These are phyloP conservation scores for Leccinum longicurvipes DNA, from an alignment of 768 basidiomycete species.

Conservation along the genomic window DNA sequence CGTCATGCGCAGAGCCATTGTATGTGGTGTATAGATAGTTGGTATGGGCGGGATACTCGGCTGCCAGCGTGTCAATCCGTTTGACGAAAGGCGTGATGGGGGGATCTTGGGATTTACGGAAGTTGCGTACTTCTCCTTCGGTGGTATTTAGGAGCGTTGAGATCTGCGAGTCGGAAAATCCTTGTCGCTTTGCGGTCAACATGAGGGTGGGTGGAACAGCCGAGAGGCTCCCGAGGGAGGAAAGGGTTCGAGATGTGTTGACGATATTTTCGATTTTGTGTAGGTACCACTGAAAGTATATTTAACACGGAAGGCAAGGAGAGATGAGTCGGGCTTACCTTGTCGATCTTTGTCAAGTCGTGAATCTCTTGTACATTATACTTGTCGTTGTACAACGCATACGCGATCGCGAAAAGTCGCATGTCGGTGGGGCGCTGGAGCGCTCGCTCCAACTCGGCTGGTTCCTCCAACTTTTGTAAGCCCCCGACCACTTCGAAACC, in stretches of 20 bases:
- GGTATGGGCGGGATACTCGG: conserved; percentile 97
- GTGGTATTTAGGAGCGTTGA: conserved; percentile 70
- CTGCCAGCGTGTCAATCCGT: conserved; percentile 97
- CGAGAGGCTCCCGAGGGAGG: conserved; percentile 65
- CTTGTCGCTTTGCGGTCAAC: conserved; percentile 86
- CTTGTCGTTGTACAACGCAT: conserved; percentile 92
- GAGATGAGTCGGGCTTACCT: conserved; percentile 41
- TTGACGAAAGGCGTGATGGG: conserved; percentile 94
- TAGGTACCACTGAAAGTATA: conserved; percentile 77
- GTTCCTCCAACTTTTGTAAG: conserved; percentile 78
- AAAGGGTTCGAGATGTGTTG: conserved; percentile 74
- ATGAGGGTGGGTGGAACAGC: conserved; percentile 74
- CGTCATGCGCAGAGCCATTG: conserved; percentile 94
- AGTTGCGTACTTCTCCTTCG: conserved; percentile 77
- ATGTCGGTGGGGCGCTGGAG: conserved; percentile 88
- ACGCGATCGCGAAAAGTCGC: conserved; percentile 94
- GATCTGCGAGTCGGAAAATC: conserved; percentile 93
- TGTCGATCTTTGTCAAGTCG: conserved; percentile 97
- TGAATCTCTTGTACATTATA: conserved; percentile 90
- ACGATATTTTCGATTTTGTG: conserved; percentile 99
- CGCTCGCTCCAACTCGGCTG: conserved; percentile 62
- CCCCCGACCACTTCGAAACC: conserved; percentile 96
- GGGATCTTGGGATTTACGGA: conserved; percentile 74
- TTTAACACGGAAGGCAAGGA: background rate
- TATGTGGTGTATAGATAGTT: conserved; percentile 99